Evolutionary conservation across 169 alveolate genomes (phyloP).

Genomic region (Babesia ovis): DNA sequence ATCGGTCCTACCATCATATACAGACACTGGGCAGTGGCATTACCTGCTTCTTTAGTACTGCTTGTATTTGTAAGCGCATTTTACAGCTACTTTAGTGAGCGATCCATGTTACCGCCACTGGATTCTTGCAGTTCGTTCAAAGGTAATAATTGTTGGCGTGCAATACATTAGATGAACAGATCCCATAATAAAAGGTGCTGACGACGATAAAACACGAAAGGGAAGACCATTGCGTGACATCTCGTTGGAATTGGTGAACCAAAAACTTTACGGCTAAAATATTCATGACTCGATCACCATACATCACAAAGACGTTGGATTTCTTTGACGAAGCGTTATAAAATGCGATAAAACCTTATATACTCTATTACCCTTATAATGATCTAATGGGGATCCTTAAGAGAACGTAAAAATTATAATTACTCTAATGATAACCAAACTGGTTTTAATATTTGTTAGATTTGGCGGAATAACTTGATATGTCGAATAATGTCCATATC

Average conservation of each 20-base stretch:
- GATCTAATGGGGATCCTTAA: no score
- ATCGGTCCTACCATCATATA: not conserved
- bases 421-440: no score
- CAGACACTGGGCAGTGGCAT: conserved; percentile 66
- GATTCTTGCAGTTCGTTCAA: conserved; percentile 26
- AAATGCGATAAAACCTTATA: not conserved
- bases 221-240: conserved; percentile 5
- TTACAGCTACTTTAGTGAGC: conserved; percentile 38
- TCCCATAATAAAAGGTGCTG: not conserved
- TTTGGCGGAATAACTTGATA: no score
- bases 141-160: conserved; percentile 4
- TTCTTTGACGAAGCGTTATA: conserved; percentile 13
- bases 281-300: not conserved
- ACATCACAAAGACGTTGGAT: conserved; percentile 3
- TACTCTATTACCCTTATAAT: no score
- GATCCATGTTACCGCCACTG: conserved; percentile 57
- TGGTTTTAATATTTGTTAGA: no score
- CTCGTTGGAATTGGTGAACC: conserved; percentile 4
- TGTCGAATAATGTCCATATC: no score
- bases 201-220: not conserved
- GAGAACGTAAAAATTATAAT: no score
- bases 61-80: not conserved
- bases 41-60: conserved; percentile 42
- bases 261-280: conserved; percentile 3
- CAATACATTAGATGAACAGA: not conserved